Evolutionary conservation across 768 basidiomycete genomes (phyloP).

Genomic region (Hortiboletus flavorubellus): DNA sequence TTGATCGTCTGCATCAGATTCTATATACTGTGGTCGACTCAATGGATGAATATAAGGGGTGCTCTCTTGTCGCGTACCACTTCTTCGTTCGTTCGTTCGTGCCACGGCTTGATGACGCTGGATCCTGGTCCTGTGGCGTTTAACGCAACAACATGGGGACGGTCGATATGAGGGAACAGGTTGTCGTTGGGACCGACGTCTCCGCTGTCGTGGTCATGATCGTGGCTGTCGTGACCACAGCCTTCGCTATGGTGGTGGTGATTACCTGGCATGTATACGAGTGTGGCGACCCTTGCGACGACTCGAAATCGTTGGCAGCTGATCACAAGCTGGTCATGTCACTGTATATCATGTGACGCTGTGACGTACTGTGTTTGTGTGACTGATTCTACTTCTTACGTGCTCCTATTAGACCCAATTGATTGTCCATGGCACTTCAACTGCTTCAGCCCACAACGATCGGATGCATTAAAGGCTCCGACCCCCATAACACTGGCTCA

Average conservation of each 20-base stretch:
- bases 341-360: too few relatives aligned
- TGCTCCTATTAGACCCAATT: too few relatives aligned
- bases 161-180: conserved; percentile 73
- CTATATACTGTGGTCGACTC: conserved; percentile 54
- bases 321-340: too few relatives aligned
- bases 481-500: not conserved
- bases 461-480: conserved; percentile 5
- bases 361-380: too few relatives aligned
- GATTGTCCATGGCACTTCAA: not conserved
- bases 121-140: conserved; percentile 56
- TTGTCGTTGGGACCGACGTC: conserved; percentile 59
- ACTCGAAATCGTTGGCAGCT: too few relatives aligned
- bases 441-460: conserved; percentile 1
- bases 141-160: conserved; percentile 73
- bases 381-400: too few relatives aligned
- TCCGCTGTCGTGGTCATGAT: conserved; percentile 52
- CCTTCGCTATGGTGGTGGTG: conserved; percentile 46
- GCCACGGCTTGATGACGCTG: conserved; percentile 83
- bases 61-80: conserved; percentile 43
- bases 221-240: conserved; percentile 58
- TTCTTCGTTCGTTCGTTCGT: conserved; percentile 66
- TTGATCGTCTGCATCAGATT: conserved; percentile 91
- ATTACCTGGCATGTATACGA: conserved; percentile 16
- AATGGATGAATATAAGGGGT: conserved; percentile 1
- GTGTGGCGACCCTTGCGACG: too few relatives aligned